Evolutionary conservation across 768 basidiomycete genomes (phyloP), one percentile per base, ranked within the genome.

Genomic region (Suillus hirtellus): DNA sequence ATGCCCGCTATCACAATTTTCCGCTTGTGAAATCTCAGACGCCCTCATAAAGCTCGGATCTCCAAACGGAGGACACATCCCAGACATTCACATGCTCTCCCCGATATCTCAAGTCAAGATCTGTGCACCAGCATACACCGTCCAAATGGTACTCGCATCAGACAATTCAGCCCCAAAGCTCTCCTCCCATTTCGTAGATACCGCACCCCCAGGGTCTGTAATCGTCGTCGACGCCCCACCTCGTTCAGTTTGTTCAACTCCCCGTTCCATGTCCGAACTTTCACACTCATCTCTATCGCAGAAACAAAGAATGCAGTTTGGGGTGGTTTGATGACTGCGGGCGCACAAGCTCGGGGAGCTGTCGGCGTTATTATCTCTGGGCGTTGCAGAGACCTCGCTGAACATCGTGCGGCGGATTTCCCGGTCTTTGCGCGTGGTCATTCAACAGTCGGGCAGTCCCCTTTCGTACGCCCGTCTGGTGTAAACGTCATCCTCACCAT

Each of bases 281-380:
- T 27, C 46, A 31, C 24, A 56, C 61, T 37, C 31, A 47, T 58
- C 2, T 61, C 34, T 34, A 3, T 24, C n/a, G 12, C 72, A 89
- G 92, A 86, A 61, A 78, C 81, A 34, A 89, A 89, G 75, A 90
- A 87, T 68, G 93, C 93, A 4, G 91, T 94, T 7, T 96, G 95
- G 95, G 94, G 95, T 27, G 94, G 95, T 21, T 85, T 93, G 56
- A 93, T 95, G 93, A 88, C 92, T 12, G 90, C 92, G 0, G 92
- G 92, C 24, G 94, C 94, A 1, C 84, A 86, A 70, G 83, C 85
- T 14, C 86, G 88, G 62, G 83, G 83, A 21, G 88, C 87, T 14
- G 78, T 79, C 27, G 95, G 92, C 12, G 92, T 90, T 53, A 79
- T 96, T 47, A 89, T 96, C 64, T 91, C 89, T 50, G 93, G 93